Evolutionary conservation across 495 filamentous ascomycete genomes (phyloP).

Genomic region (Cudoniella acicularis): DNA sequence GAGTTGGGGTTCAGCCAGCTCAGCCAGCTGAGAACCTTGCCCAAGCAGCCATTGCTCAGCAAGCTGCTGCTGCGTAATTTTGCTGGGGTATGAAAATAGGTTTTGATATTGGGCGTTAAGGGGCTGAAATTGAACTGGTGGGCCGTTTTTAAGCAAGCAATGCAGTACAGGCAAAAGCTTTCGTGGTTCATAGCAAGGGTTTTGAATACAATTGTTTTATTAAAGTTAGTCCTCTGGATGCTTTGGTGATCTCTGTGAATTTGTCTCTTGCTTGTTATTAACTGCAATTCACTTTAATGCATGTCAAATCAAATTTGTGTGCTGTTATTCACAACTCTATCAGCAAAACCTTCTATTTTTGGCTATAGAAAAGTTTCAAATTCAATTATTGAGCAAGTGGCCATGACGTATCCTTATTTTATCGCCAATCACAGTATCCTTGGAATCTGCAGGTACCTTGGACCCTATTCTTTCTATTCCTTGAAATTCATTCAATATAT

Average conservation of each 20-base stretch:
- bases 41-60: constrained; percentile 4
- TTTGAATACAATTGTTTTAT: neutral
- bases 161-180: neutral
- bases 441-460: too few species aligned
- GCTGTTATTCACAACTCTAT: too few species aligned
- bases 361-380: too few species aligned
- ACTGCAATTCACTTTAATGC: too few species aligned
- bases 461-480: too few species aligned
- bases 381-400: too few species aligned
- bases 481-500: too few species aligned
- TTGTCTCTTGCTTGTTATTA: too few species aligned
- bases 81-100: neutral
- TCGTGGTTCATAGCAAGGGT: neutral
- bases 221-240: neutral
- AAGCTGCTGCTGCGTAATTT: constrained; percentile 14
- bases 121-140: neutral
- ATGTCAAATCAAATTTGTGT: too few species aligned
- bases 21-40: constrained; percentile 35
- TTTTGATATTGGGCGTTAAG: neutral
- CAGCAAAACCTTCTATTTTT: too few species aligned
- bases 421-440: too few species aligned
- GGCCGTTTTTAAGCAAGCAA: neutral
- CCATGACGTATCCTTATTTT: too few species aligned
- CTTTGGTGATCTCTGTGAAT: neutral
- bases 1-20: constrained; percentile 80